Conservation (phyloP, 495 filamentous ascomycete species). For the Aspergillus biplanus region DNA sequence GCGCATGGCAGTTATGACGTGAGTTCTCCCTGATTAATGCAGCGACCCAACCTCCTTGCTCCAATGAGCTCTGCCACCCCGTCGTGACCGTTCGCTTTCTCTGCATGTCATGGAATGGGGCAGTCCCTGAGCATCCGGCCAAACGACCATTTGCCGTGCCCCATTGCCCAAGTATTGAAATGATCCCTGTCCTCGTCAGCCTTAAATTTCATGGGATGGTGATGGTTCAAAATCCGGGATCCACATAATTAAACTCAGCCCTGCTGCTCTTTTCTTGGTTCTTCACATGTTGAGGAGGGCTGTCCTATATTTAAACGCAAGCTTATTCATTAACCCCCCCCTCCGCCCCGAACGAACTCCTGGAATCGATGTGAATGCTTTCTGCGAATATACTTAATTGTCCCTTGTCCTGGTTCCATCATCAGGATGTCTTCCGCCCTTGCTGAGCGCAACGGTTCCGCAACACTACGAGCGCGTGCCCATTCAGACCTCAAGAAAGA, state of each 20-base stretch:
- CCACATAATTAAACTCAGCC: constrained; percentile 7
- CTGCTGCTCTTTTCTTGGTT: constrained; percentile 3
- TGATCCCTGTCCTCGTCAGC: constrained; percentile 15
- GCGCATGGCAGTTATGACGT: constrained; percentile 16
- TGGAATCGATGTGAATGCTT: constrained; percentile 31
- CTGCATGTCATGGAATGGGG: constrained; percentile 3
- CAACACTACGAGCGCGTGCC: constrained; percentile 38
- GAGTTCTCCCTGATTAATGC: background rate
- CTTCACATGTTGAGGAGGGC: background rate
- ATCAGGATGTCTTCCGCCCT: constrained; percentile 42
- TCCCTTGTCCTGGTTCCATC: background rate
- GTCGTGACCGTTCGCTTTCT: background rate
- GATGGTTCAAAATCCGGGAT: constrained; percentile 5
- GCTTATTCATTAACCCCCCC: background rate
- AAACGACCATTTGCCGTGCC: background rate
- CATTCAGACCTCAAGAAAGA: constrained; percentile 29
- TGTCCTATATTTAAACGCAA: constrained; percentile 7
- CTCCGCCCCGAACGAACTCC: background rate
- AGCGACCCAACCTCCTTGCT: background rate
- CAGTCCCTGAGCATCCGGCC: constrained; percentile 6
- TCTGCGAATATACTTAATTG: background rate
- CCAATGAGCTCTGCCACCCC: background rate
- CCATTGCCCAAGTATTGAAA: background rate
- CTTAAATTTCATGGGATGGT: constrained; percentile 5
- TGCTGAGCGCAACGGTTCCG: constrained; percentile 31